Base-by-base conservation (phyloP, 2,329 filamentous ascomycete genomes). In the Colletotrichum shisoi region DNA sequence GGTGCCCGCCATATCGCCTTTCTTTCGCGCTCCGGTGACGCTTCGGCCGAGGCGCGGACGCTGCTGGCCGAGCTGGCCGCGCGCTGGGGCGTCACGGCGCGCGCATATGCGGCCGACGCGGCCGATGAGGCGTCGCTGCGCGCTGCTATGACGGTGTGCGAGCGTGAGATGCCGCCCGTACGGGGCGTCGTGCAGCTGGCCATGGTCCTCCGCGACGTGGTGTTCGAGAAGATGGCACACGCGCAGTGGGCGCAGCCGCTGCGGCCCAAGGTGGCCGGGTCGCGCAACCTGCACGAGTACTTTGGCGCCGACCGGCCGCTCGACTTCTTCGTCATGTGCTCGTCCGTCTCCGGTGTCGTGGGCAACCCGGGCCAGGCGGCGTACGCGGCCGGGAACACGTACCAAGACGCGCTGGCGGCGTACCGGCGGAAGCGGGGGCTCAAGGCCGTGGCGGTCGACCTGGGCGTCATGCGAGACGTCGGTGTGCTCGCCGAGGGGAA, bases 311-410 rank as follows among this genome's bases (percentile, higher is more conserved):
- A 62, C 9, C 59, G 40, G 2, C 49, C 49, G 1, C 68, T 74
- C 1, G 73, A 75, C 66, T 77, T 79, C 71, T 78, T 79, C 58
- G 53, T 74, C 27, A 57, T 63, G 11, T 69, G 72, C 45, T 76
- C 73, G 0, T 79, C 77, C 8, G 63, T 76, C 2, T 70, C 71
- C 0, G 73, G 70, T n/a, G 65, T 76, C 11, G 19, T 78, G 1
- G 79, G 77, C 8, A 73, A 76, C 34, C 64, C 71, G 0, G 74
- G 73, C 0, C 80, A 82, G 67, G 74, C 75, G 49, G 80, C 77
- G 63, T 79, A 83, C 66, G 71, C 75, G 3, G 76, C 77, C 0
- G 79, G 76, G 24, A 82, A 80, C 69, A 73, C 75, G 5, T 83
- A 77, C 71, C 71, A 80, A 42, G 77, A 81, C 42, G 70, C 75